Evolutionary conservation across 768 basidiomycete genomes (phyloP), one percentile per base, ranked within the genome.

Genomic region (Strobilomyces dryophilus): DNA sequence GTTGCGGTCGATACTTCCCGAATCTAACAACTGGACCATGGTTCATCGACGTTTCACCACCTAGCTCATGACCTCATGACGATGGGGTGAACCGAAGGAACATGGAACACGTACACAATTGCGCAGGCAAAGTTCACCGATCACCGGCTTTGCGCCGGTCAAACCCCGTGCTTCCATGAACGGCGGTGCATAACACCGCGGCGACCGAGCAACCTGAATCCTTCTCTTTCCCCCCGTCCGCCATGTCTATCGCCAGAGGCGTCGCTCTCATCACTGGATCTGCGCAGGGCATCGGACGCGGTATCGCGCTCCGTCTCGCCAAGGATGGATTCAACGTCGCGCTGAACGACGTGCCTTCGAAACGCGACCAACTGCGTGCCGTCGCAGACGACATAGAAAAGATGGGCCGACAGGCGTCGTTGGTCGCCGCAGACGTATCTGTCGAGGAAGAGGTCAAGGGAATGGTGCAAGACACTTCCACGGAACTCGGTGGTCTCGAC

Each of bases 251-350:
- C 37, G 37, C 9, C 10, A 39, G 20, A 39, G 37, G 18, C 7
- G 18, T 20, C 29, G 66, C 67, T 1, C 59, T 72, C 42, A 40
- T 71, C 40, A 72, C 69, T 18, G 67, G 69, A 26, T 61, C 65
- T 4, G 62, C 62, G 0, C 68, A 64, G 45, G 68, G 68, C 10
- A 56, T 71, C n/a, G 71, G 71, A 1, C 56, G 42, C 10, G 31
- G 40, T 8, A 61, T 63, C 17, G 58, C 56, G 1, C 56, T 63
- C 32, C 61, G 58, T 18, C 56, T 60, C 5, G 56, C 64, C 1
- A 50, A 18, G 8, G 64, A 62, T 32, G 63, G 64, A 27, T 67
- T 64, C 49, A 58, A 71, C 21, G 47, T 72, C 10, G 66, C 61
- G 14, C 40, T 72, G 9, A 67, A 69, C 40, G 66, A 72, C 39